phyloP scores from a whole-genome alignment of 768 basidiomycete genomes.

The Pleurotus eryngii region DNA sequence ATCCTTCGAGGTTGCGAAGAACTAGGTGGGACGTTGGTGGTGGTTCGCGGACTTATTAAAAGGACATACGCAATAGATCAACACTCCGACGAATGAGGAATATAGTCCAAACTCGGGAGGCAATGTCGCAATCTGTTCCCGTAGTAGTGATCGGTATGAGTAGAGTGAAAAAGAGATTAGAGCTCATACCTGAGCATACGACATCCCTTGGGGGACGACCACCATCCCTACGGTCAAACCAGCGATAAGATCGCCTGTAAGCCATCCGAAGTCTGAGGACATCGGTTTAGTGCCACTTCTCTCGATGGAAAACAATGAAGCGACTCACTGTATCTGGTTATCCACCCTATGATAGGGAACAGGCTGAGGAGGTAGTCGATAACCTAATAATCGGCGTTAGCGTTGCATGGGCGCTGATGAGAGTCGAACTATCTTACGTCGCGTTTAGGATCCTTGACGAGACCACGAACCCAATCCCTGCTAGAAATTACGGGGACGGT shows the following conservation, averaged over 20 bases:
- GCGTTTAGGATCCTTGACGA: conserved; percentile 42
- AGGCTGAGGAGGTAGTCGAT: conserved; percentile 63
- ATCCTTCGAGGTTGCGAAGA: conserved; percentile 98
- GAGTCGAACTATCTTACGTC: conserved; percentile 34
- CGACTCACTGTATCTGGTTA: conserved; percentile 75
- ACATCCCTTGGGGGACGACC: conserved; percentile 92
- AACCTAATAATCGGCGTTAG: conserved; percentile 34
- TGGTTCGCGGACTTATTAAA: not conserved
- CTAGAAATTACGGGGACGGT: conserved; percentile 57
- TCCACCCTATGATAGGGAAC: conserved; percentile 87
- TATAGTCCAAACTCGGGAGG: conserved; percentile 89
- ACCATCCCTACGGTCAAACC: conserved; percentile 95
- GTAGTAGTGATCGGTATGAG: not conserved
- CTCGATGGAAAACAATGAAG: not conserved
- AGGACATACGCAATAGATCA: conserved; percentile 74
- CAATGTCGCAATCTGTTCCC: conserved; percentile 72
- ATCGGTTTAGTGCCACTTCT: conserved; percentile 1
- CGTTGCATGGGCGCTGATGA: too few relatives aligned
- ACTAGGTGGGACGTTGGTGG: conserved; percentile 34
- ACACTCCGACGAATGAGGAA: conserved; percentile 86
- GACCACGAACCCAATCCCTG: conserved; percentile 46
- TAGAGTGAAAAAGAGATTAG: not conserved
- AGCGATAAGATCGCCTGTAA: conserved; percentile 84
- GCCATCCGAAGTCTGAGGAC: conserved; percentile 68
- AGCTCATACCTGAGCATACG: conserved; percentile 65